Conservation (phyloP, 331 rosid species). For the Spiraea crenata region DNA sequence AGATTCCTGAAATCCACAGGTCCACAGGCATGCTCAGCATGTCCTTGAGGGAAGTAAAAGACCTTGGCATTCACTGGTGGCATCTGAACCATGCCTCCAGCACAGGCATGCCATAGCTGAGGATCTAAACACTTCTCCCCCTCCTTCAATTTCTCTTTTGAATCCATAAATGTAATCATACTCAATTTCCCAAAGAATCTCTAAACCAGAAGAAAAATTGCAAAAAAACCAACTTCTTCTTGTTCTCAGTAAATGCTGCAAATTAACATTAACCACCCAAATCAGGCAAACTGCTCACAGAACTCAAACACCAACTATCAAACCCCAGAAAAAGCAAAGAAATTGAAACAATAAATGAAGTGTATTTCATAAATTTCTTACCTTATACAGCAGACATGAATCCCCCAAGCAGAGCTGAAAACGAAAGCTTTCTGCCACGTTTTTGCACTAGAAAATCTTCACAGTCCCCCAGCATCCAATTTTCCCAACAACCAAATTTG, state of each 20-base stretch:
- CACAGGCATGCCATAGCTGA: slow-evolving; percentile 96
- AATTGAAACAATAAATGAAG: slow-evolving; percentile 3
- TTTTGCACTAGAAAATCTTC: slow-evolving; percentile 21
- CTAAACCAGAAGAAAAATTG: background rate
- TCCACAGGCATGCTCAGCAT: slow-evolving; percentile 79
- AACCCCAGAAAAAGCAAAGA: background rate
- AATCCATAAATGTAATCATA: slow-evolving; percentile 91
- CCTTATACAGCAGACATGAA: slow-evolving; percentile 41
- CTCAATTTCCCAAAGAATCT: slow-evolving; percentile 8
- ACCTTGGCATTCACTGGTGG: slow-evolving; percentile 64
- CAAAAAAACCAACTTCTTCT: background rate
- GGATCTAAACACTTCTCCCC: slow-evolving; percentile 73
- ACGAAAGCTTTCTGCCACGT: slow-evolving; percentile 31
- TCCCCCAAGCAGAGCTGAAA: slow-evolving; percentile 24
- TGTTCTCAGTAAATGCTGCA: slow-evolving; percentile 9
- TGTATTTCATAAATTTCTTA: slow-evolving; percentile 36
- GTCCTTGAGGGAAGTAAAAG: slow-evolving; percentile 91
- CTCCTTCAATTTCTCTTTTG: slow-evolving; percentile 67
- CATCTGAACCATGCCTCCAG: slow-evolving; percentile 97
- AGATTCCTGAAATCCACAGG: slow-evolving; percentile 56
- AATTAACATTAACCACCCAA: slow-evolving; percentile 8
- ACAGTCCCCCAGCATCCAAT: slow-evolving; percentile 26
- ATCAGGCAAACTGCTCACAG: slow-evolving; percentile 22
- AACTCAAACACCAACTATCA: background rate
- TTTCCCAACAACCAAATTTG: slow-evolving; percentile 12